Evolutionary conservation across 352 stramenopile species (phyloP).

Genomic region (Thraustotheca clavata): DNA sequence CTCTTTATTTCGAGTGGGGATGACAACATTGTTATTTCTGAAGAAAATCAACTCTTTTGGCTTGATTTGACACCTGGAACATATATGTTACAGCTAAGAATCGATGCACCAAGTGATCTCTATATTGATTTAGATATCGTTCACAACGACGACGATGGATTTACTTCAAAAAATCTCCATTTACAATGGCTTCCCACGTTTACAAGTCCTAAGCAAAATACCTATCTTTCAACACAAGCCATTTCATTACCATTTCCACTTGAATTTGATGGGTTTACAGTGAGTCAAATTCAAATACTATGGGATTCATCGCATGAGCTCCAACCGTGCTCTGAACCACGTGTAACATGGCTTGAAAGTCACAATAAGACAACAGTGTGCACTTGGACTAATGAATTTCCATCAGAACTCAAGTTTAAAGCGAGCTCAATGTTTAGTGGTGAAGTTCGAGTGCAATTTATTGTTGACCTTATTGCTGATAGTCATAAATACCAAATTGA

Average conservation of each 20-base stretch:
- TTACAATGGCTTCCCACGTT: not conserved
- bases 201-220: not conserved
- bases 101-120: not conserved
- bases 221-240: not conserved
- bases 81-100: not conserved
- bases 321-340: not conserved
- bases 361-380: not conserved
- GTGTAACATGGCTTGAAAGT: not conserved
- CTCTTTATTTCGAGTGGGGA: too few species aligned
- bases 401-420: too few species aligned
- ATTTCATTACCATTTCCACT: not conserved
- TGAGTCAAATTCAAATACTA: not conserved
- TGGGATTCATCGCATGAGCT: not conserved
- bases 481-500: too few species aligned
- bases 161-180: not conserved
- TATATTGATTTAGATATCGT: not conserved
- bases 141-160: not conserved
- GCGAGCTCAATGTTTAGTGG: not conserved
- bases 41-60: too few species aligned
- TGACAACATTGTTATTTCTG: too few species aligned
- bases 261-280: not conserved
- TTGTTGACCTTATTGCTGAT: too few species aligned
- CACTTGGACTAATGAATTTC: too few species aligned
- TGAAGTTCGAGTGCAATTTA: not conserved
- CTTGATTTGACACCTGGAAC: not conserved